Base-by-base conservation (phyloP, 164 flowering plant species). In the Chloranthus sessilifolius region DNA sequence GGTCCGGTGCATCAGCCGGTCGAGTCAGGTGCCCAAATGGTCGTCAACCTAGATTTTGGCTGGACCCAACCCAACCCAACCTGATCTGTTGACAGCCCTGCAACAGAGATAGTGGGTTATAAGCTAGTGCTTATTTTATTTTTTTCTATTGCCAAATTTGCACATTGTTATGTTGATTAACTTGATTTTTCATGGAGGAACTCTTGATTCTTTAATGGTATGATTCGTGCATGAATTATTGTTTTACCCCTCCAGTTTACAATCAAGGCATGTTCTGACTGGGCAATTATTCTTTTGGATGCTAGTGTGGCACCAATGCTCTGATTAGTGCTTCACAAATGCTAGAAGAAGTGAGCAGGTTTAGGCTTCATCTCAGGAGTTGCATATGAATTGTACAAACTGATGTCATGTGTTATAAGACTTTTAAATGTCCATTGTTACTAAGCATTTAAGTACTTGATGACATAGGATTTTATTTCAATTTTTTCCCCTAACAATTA, bases 301-400 rank as follows among this genome's bases (percentile, higher is more conserved):
- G 58, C 50, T 53, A 91, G 98, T 91, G 98, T 63, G 95, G 96
- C 50, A 71, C 68, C 6, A 75, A 74, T 73, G 98, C 96, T 70
- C 85, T 82, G 16, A 58, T 76, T 10, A 81, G 86, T 74, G 79
- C 88, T 67, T 22, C 90, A 52, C 81, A 63, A 58, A 91, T 91
- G 98, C 72, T 91, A 61, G 95, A 82, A 42, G 98, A 88, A 81
- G 96, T 91, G 56, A 78, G 90, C 95, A 91, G 98, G 98, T 91
- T 65, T 58, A 60, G 66, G 61, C 47, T n/a, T n/a, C n/a, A n/a
- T 24, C 64, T 68, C 60, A 40, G 59, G 63, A 41, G 43, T 30
- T 29, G 39, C 25, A 21, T 58, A 45, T 40, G 46, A 43, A 44
- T 46, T 63, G 49, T 56, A 52, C 41, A 54, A 58, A 56, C 47